Evolutionary conservation across 495 filamentous ascomycete species (phyloP).

Genomic region (Penicillium cinerascens): DNA sequence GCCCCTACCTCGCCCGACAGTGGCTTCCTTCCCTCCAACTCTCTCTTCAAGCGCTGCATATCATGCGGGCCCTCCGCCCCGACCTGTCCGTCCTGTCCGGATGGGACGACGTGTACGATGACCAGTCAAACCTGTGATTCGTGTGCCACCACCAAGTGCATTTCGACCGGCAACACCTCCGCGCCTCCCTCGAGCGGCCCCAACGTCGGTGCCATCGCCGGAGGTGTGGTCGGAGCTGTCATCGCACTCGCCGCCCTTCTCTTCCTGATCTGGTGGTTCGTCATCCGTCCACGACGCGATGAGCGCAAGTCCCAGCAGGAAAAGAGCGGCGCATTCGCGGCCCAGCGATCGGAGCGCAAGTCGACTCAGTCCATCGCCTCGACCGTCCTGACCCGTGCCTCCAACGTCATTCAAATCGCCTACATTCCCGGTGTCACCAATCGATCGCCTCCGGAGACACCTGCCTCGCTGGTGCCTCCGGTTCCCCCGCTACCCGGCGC

Average conservation of each 20-base stretch:
- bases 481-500: constrained; percentile 86
- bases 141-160: constrained; percentile 62
- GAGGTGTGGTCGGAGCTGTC: constrained; percentile 78
- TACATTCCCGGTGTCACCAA: constrained; percentile 98
- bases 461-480: constrained; percentile 79
- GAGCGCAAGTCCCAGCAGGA: constrained; percentile 49
- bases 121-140: constrained; percentile 50
- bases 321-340: constrained; percentile 54
- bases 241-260: constrained; percentile 63
- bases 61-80: constrained; percentile 41
- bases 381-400: constrained; percentile 90
- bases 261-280: constrained; percentile 82
- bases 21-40: constrained; percentile 26
- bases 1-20: constrained; percentile 17
- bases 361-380: constrained; percentile 90
- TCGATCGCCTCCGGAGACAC: constrained; percentile 76
- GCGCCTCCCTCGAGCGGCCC: constrained; percentile 39
- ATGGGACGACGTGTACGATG: constrained; percentile 53
- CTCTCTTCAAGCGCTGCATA: constrained; percentile 48
- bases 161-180: constrained; percentile 31
- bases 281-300: constrained; percentile 73
- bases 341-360: constrained; percentile 74
- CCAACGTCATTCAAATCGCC: constrained; percentile 98
- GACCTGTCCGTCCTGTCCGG: constrained; percentile 47
- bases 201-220: constrained; percentile 77